Evolutionary conservation across 345 rosid species (phyloP), one percentile per base, ranked within the genome.

Genomic region (Hypericum perforatum): DNA sequence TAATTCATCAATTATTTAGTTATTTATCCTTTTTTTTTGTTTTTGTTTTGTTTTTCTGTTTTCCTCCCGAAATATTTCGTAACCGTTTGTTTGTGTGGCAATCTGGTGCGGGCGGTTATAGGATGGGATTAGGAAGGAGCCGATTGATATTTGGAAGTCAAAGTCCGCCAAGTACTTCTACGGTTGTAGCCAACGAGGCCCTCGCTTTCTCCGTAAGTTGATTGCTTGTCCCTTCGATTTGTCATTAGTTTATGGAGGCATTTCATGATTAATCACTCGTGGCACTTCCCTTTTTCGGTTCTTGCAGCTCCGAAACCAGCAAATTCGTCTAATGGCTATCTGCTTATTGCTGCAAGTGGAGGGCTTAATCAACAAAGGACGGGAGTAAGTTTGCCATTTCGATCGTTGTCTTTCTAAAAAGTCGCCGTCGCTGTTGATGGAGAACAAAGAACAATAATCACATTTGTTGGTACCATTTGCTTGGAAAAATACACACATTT

Each of bases 351-450:
- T 47, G 84, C 99, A 54, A 94, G 99, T 70, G 97, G 99, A 58
- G 97, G 99, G 53, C 67, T 94, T 46, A 94, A 94, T 66, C 99
- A 94, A 74, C 95, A 94, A 80, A 86, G 97, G 73, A 94, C 95
- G 45, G 95, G 99, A 70, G 99, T 94, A 81, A 83, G 97, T 79
- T 22, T 22, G 32, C 4, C 32, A 22, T 22, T 22, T 22, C 4
- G 32, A 22, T 22, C 32, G 32, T 22, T 22, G 2, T 22, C 32
- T 1, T 22, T 22, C 32, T 22, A 22, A 1, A 22, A 22, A n/a
- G n/a, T n/a, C n/a, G n/a, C n/a, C n/a, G 32, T 22, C 4, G 32
- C 32, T 22, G 32, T 4, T 1, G 32, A 22, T 22, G 32, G 32
- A 22, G 32, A 22, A 22, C 4, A 22, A 22, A 22, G 32, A 22